Conservation (phyloP, 768 basidiomycete species). For the Basidioascus undulatus region DNA sequence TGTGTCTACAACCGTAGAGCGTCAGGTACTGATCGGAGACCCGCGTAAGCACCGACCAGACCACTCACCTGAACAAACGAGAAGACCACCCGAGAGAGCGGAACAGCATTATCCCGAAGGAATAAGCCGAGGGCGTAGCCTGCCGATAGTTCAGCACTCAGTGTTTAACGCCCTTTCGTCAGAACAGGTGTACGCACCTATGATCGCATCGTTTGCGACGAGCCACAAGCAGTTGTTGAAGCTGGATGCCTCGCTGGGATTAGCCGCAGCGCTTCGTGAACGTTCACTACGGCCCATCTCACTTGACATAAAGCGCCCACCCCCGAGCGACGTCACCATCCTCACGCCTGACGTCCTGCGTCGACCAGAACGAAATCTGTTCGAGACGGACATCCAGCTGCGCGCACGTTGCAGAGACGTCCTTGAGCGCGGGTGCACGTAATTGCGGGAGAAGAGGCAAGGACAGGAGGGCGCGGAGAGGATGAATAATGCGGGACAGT, state of each 20-base stretch:
- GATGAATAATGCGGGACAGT: not conserved
- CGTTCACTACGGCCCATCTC: too few relatives aligned
- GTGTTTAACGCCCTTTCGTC: too few relatives aligned
- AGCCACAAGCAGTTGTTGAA: conserved; percentile 87
- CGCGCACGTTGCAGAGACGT: conserved; percentile 28
- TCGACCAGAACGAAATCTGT: conserved; percentile 25
- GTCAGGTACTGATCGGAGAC: not conserved
- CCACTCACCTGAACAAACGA: not conserved
- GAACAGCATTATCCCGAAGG: not conserved
- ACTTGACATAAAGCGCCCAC: conserved; percentile 47
- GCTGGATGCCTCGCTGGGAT: conserved; percentile 19
- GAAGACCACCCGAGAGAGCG: not conserved
- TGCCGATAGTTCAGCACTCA: not conserved
- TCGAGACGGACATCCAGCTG: conserved; percentile 35
- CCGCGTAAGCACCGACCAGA: not conserved
- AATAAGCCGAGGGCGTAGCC: conserved; percentile 2
- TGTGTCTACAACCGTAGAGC: conserved; percentile 6
- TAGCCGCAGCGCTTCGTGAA: not conserved
- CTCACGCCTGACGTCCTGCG: conserved; percentile 16
- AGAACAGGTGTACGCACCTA: conserved; percentile 24
- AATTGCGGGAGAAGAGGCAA: too few relatives aligned
- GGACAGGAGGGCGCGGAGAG: conserved; percentile 1
- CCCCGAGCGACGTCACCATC: conserved; percentile 20
- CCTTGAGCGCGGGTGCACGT: conserved; percentile 17
- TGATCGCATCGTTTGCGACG: conserved; percentile 65